Evolutionary conservation across 192 early-diverging fungal species (phyloP).

Genomic region (Mortierella hygrophila): DNA sequence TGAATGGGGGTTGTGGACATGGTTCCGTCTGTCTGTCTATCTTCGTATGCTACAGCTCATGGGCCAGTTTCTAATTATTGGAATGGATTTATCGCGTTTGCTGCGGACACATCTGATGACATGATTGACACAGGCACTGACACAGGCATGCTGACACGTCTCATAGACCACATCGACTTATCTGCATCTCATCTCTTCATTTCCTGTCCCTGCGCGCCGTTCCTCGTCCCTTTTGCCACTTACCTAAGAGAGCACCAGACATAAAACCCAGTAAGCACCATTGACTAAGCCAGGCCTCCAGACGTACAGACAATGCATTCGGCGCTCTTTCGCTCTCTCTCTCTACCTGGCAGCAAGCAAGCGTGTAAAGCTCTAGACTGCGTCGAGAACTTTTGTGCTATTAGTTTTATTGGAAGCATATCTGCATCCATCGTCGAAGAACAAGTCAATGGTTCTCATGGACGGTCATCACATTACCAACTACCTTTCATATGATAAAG

Average conservation of each 20-base stretch:
- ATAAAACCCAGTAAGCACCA: no score
- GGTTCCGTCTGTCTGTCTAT: not conserved
- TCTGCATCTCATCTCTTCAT: not conserved
- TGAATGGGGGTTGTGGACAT: not conserved
- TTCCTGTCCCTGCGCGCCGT: no score
- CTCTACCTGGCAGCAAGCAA: not conserved
- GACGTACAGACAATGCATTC: not conserved
- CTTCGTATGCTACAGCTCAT: no score
- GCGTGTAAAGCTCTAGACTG: not conserved
- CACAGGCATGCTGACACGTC: not conserved
- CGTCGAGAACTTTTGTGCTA: not conserved
- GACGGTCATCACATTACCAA: not conserved
- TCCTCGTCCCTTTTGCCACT: not conserved
- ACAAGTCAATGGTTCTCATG: constrained; percentile 18
- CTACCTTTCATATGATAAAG: not conserved
- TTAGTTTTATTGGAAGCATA: not conserved
- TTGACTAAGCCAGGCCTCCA: not conserved
- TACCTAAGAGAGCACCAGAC: not conserved
- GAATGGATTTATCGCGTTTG: not conserved
- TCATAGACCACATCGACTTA: no score
- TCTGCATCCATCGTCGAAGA: not conserved
- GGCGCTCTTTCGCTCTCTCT: not conserved
- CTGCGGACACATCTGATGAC: not conserved
- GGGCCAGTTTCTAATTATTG: not conserved
- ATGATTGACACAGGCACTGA: not conserved